Evolutionary conservation across 2,329 filamentous ascomycete species (phyloP).

Genomic region (Hymenoscyphus infarciens): DNA sequence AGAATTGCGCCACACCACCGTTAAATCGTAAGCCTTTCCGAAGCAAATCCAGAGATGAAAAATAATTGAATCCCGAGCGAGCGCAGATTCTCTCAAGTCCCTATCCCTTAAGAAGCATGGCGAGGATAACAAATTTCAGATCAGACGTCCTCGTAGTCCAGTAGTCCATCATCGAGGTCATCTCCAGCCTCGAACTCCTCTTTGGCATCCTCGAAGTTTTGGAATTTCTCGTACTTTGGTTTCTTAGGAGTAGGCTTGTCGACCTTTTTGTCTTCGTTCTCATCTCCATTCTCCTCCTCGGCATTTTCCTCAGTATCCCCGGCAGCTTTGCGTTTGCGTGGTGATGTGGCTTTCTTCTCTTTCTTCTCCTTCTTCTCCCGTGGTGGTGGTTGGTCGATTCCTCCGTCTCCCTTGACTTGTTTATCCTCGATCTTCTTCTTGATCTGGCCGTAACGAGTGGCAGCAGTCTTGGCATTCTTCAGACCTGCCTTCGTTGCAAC

Average conservation of each 20-base stretch:
- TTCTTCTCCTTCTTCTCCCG: neutral
- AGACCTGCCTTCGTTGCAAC: conserved; percentile 43
- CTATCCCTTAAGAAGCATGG: neutral
- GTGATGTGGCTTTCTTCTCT: neutral
- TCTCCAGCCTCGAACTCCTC: neutral
- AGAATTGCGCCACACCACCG: neutral
- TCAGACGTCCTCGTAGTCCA: neutral
- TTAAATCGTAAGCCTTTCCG: neutral
- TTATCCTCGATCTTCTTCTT: conserved; percentile 39
- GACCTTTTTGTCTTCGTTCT: neutral
- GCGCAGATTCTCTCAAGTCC: neutral
- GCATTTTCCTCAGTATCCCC: neutral
- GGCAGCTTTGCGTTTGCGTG: neutral
- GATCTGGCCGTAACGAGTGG: conserved; percentile 49
- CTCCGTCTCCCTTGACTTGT: conserved; percentile 5
- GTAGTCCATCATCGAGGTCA: neutral
- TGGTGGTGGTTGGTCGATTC: no score
- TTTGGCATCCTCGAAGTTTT: neutral
- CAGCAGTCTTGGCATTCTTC: conserved; percentile 45
- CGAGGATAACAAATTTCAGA: neutral
- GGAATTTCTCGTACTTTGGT: neutral
- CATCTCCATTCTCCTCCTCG: neutral
- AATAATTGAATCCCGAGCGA: neutral
- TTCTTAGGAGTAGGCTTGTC: neutral
- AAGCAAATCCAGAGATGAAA: neutral